phyloP scores from a whole-genome alignment of 148 eudicot species.

The Chenopodium suecicum region DNA sequence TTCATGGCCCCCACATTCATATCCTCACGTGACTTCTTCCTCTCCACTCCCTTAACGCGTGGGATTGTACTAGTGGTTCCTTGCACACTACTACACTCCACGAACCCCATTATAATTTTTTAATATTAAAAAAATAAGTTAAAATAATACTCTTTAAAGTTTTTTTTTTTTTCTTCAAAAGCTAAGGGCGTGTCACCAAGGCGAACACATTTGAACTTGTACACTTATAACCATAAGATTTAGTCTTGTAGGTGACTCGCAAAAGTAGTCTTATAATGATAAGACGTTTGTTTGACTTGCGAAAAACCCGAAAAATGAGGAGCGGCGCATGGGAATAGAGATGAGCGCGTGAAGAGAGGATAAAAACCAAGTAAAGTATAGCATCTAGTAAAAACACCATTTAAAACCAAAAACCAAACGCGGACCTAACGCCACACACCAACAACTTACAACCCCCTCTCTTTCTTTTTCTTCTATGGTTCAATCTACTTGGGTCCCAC shows the following conservation, averaged over 20 bases:
- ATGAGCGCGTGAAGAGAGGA: slow-evolving; percentile 15
- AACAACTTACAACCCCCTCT: slow-evolving; percentile 16
- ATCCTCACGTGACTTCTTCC: slow-evolving; percentile 16
- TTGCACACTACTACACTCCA: slow-evolving; percentile 18
- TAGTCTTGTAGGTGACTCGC: too few species aligned
- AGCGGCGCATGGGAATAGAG: slow-evolving; percentile 5
- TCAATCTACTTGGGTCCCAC: slow-evolving; percentile 14
- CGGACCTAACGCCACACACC: slow-evolving; percentile 32
- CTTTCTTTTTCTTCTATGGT: not conserved
- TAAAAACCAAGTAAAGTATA: not conserved
- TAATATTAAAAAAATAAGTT: too few species aligned
- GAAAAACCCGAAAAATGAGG: not conserved
- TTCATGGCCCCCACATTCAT: not conserved
- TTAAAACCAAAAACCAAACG: slow-evolving; percentile 22
- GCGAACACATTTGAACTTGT: not conserved
- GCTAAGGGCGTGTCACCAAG: slow-evolving; percentile 21
- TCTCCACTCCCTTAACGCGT: slow-evolving; percentile 9
- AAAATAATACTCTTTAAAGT: not conserved
- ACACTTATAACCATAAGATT: too few species aligned
- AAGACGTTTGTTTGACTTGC: too few species aligned
- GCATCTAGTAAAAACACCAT: not conserved
- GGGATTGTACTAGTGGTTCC: slow-evolving; percentile 16
- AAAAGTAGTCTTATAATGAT: too few species aligned
- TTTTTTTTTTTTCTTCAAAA: too few species aligned
- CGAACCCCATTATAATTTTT: not conserved